phyloP scores from a whole-genome alignment of 176 grass and related monocot genomes.

The Hyparrhenia diplandra region DNA sequence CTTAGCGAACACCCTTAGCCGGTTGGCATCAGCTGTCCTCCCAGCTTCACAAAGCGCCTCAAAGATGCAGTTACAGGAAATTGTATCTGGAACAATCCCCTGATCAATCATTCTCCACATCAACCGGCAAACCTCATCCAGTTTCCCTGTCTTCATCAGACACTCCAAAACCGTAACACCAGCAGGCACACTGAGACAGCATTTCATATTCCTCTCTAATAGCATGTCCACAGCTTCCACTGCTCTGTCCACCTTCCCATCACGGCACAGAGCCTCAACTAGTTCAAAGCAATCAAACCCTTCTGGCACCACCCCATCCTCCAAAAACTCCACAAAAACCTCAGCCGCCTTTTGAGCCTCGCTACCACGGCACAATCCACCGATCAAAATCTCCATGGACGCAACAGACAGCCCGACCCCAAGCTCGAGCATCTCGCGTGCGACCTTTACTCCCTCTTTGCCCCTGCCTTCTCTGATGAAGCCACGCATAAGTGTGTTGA shows the following conservation, averaged over 20 bases:
- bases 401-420: slow-evolving; percentile 41
- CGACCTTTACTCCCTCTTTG: slow-evolving; percentile 57
- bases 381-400: slow-evolving; percentile 64
- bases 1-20: slow-evolving; percentile 38
- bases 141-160: slow-evolving; percentile 35
- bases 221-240: slow-evolving; percentile 48
- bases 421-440: slow-evolving; percentile 77
- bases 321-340: slow-evolving; percentile 50
- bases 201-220: slow-evolving; percentile 34
- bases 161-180: slow-evolving; percentile 55
- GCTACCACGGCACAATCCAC: slow-evolving; percentile 44
- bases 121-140: slow-evolving; percentile 42
- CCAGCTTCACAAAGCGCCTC: slow-evolving; percentile 57
- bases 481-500: slow-evolving; percentile 75
- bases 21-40: slow-evolving; percentile 46
- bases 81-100: slow-evolving; percentile 49
- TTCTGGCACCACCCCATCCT: slow-evolving; percentile 44
- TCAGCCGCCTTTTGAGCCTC: slow-evolving; percentile 41
- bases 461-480: slow-evolving; percentile 59
- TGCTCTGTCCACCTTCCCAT: slow-evolving; percentile 37
- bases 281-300: slow-evolving; percentile 57
- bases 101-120: slow-evolving; percentile 52
- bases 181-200: slow-evolving; percentile 44
- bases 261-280: slow-evolving; percentile 46
- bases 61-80: slow-evolving; percentile 61